These are phyloP conservation scores for Effrenium voratum DNA, from an alignment of 73 alveolate species.

Conservation along the genomic window DNA sequence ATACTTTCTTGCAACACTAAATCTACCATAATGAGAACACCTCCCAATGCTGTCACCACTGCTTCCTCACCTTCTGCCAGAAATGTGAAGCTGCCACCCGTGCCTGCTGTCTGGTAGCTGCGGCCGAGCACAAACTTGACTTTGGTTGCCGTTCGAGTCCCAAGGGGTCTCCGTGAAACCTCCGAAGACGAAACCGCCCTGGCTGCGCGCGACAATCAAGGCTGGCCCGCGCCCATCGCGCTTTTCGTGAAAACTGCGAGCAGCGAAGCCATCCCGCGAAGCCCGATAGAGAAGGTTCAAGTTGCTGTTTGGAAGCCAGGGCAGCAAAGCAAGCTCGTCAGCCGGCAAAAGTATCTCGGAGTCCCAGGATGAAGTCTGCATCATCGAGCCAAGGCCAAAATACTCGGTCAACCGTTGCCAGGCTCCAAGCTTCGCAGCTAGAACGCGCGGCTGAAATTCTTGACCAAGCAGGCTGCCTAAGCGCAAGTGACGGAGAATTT, in stretches of 20 bases:
- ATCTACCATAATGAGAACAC: too few relatives aligned
- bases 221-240: constrained; percentile 23
- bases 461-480: constrained; percentile 8
- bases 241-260: constrained; percentile 1
- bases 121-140: background rate
- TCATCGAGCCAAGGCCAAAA: background rate
- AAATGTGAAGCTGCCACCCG: constrained; percentile 20
- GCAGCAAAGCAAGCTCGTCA: background rate
- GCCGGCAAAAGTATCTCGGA: background rate
- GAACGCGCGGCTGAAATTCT: background rate
- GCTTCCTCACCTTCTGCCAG: constrained; percentile 1
- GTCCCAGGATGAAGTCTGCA: background rate
- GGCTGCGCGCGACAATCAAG: background rate
- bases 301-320: background rate
- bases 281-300: background rate
- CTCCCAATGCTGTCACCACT: background rate
- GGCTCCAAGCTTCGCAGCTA: background rate
- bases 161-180: background rate
- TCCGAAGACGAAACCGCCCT: background rate
- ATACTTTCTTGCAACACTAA: too few relatives aligned
- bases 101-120: background rate
- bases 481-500: constrained; percentile 9
- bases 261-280: constrained; percentile 21
- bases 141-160: background rate
- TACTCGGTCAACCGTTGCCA: constrained; percentile 27